These are phyloP conservation scores for Carex myosuroides DNA, from an alignment of 176 grass and related monocot species.

Conservation along the genomic window DNA sequence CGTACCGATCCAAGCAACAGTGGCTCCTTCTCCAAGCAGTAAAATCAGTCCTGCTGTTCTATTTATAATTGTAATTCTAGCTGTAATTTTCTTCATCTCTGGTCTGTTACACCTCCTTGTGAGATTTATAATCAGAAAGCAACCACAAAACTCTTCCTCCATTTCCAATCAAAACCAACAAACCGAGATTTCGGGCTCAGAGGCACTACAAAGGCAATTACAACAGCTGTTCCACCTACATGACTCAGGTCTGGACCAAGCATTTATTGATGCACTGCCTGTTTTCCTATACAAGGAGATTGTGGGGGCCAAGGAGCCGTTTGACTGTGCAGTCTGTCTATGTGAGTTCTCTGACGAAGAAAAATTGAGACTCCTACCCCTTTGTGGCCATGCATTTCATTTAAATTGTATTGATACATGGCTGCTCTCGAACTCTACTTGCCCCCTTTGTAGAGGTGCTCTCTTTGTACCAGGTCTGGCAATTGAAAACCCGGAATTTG, in stretches of 20 bases:
- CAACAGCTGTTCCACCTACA: conserved; percentile 71
- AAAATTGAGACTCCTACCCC: conserved; percentile 77
- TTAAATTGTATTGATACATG: conserved; percentile 80
- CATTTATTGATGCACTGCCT: conserved; percentile 64
- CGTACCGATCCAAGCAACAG: neutral
- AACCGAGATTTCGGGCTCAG: conserved; percentile 27
- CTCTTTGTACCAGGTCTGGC: conserved; percentile 25
- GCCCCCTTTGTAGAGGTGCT: conserved; percentile 73
- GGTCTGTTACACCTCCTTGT: conserved; percentile 71
- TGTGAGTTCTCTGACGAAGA: conserved; percentile 52
- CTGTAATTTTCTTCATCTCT: conserved; percentile 70
- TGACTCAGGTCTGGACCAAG: conserved; percentile 62
- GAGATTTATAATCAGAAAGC: conserved; percentile 54
- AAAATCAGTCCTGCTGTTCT: conserved; percentile 71
- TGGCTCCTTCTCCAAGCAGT: conserved; percentile 15
- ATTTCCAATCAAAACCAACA: conserved; percentile 5
- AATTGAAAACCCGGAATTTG: conserved; percentile 31
- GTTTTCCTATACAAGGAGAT: conserved; percentile 76
- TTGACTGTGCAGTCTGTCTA: conserved; percentile 92
- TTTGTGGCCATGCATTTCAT: conserved; percentile 91
- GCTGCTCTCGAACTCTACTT: conserved; percentile 80
- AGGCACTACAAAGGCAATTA: conserved; percentile 58
- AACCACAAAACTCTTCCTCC: conserved; percentile 21
- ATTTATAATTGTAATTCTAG: conserved; percentile 77
- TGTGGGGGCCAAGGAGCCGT: conserved; percentile 49